These are phyloP conservation scores for Domatiomyces globalis DNA, from an alignment of 2,329 filamentous ascomycete genomes.

Conservation along the genomic window DNA sequence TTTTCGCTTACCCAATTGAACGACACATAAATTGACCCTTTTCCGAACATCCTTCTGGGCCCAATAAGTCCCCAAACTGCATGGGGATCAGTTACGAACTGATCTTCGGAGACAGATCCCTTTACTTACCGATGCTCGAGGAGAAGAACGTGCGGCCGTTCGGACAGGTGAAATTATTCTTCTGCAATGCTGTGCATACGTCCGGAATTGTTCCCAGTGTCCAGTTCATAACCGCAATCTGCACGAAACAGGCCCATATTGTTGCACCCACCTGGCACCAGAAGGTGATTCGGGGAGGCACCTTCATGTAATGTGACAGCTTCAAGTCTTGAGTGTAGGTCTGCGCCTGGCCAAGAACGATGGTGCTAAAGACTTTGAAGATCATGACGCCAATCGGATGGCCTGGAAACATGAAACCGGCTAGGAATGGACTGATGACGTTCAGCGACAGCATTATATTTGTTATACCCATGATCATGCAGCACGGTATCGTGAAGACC, in stretches of 20 bases:
- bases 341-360: conserved; percentile 32
- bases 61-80: conserved; percentile 40
- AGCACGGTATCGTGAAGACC: conserved; percentile 42
- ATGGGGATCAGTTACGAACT: too few species aligned
- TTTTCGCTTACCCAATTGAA: conserved; percentile 21
- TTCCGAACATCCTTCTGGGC: conserved; percentile 34
- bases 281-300: conserved; percentile 36
- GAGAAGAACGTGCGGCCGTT: conserved; percentile 37
- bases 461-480: conserved; percentile 37
- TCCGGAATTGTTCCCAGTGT: conserved; percentile 28
- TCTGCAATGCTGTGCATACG: conserved; percentile 27
- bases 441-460: conserved; percentile 30
- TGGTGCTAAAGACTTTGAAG: conserved; percentile 31
- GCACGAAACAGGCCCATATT: conserved; percentile 33
- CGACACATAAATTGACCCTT: conserved; percentile 34
- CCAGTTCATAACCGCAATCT: conserved; percentile 27
- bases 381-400: conserved; percentile 37
- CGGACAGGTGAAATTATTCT: conserved; percentile 35
- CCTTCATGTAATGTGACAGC: conserved; percentile 39
- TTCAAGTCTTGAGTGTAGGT: conserved; percentile 39
- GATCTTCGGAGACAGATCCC: too few species aligned
- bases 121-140: conserved; percentile 18
- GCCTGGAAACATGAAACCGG: conserved; percentile 35
- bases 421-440: conserved; percentile 35
- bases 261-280: conserved; percentile 36